Evolutionary conservation across 179 eudicot species (phyloP).

Genomic region (Silene vulgaris): DNA sequence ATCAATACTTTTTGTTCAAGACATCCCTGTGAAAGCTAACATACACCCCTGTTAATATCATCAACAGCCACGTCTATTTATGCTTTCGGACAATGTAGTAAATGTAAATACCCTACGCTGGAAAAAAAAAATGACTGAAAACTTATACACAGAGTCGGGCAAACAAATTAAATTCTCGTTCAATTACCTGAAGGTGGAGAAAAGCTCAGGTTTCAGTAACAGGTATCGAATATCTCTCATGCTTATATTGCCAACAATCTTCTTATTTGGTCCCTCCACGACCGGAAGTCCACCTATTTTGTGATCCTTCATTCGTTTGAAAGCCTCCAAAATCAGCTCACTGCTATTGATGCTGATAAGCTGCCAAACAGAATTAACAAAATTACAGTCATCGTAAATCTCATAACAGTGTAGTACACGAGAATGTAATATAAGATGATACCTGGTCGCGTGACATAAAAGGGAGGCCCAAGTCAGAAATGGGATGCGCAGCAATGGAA

Average conservation of each 20-base stretch:
- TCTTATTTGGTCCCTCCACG: slow-evolving; percentile 65
- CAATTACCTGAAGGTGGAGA: slow-evolving; percentile 64
- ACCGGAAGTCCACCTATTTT: slow-evolving; percentile 93
- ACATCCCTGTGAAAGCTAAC: neutral
- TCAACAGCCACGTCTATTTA: neutral
- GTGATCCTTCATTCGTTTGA: slow-evolving; percentile 80
- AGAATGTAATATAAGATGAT: slow-evolving; percentile 1
- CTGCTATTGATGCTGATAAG: slow-evolving; percentile 53
- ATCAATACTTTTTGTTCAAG: neutral
- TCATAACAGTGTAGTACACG: neutral
- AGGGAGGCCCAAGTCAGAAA: slow-evolving; percentile 84
- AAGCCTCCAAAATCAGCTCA: slow-evolving; percentile 79
- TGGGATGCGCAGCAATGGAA: slow-evolving; percentile 47
- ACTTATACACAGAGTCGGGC: neutral
- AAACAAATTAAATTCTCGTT: neutral
- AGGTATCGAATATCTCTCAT: slow-evolving; percentile 81
- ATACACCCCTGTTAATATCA: neutral
- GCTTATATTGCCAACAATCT: slow-evolving; percentile 76
- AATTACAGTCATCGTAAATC: neutral
- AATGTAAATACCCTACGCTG: neutral
- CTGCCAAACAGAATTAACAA: slow-evolving; percentile 32
- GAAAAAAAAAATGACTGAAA: neutral
- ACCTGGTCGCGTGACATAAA: slow-evolving; percentile 77
- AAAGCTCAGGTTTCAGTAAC: slow-evolving; percentile 65
- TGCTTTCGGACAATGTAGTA: neutral